Percentiles rank a stretch among this genome's conserved stretches.
These are phyloP conservation scores for Xylaria sp. DNA, from an alignment of 2,329 filamentous ascomycete genomes.

Conservation along the genomic window DNA sequence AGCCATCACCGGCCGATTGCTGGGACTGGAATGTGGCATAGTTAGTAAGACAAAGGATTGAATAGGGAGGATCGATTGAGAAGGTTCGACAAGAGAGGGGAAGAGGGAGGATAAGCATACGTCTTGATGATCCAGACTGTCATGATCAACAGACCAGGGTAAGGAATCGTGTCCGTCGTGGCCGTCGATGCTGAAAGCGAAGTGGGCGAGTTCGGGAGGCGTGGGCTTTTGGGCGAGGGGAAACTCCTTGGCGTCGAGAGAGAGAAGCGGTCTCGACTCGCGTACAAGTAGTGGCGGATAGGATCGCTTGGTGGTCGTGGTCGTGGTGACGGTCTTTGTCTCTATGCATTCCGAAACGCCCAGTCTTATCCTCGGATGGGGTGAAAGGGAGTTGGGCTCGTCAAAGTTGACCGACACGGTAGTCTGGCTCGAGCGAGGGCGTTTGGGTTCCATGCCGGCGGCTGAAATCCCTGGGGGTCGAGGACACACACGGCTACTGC, in stretches of 20 bases:
- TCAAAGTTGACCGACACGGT: constrained; percentile 61
- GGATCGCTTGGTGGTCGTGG: constrained; percentile 85
- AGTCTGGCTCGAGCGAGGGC: constrained; percentile 55
- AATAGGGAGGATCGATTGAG: constrained; percentile 16
- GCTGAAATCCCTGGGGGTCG: constrained; percentile 33
- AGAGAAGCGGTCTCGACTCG: constrained; percentile 74
- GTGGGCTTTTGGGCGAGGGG: constrained; percentile 86
- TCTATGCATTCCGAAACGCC: constrained; percentile 73
- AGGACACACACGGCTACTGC: constrained; percentile 26
- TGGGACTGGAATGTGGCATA: constrained; percentile 44
- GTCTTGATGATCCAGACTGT: constrained; percentile 34
- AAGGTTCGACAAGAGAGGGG: constrained; percentile 13
- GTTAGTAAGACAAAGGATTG: constrained; percentile 38
- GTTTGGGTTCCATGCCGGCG: constrained; percentile 42
- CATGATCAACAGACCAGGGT: constrained; percentile 45
- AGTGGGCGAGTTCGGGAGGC: constrained; percentile 79
- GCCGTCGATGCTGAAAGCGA: constrained; percentile 76
- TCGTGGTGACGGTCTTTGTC: constrained; percentile 84
- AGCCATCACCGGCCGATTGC: constrained; percentile 42
- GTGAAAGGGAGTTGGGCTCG: constrained; percentile 53
- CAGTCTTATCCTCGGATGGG: constrained; percentile 61
- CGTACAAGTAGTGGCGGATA: constrained; percentile 88
- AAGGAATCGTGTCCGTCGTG: constrained; percentile 71
- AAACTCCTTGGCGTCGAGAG: constrained; percentile 88
- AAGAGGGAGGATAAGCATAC: constrained; percentile 38